Evolutionary conservation across 805 yeast species (phyloP), one percentile per base, ranked within the genome.

Genomic region (Scheffersomyces lignosus): DNA sequence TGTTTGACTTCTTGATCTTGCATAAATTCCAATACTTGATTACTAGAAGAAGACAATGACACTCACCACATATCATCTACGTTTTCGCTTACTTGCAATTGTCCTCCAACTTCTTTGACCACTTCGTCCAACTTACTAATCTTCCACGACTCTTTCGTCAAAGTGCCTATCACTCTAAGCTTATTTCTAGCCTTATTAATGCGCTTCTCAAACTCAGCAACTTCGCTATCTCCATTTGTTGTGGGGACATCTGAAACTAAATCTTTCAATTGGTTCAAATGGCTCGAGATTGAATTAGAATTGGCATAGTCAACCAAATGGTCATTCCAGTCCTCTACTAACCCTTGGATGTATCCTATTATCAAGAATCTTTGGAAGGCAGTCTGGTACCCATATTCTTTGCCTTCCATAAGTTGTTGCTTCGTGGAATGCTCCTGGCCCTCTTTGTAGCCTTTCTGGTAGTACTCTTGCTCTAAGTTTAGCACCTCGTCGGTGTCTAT

Each of bases 351-450:
- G 38, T 85, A 81, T 0, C 97, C 97, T 1, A 89, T 54, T 0
- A 86, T 54, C 2, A 87, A 47, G 49, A 77, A 82, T 40, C 86
- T 62, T 57, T 84, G 93, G 49, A 79, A 83, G 0, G 87, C 88
- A 0, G 85, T 81, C 53, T 84, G 93, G 29, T 80, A 71, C 0
- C 98, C 98, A 47, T 80, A 81, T 52, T 87, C 88, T 52, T 82
- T 83, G 1, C 96, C 97, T 54, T 89, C 96, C 2, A 69, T 45
- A 34, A 62, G 70, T 32, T 88, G 89, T 29, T 79, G 75, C 32
- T 56, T 58, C 1, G 78, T 63, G 0, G 88, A 84, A 34, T 76
- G 83, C 4, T 64, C 59, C 27, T 73, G 73, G 1, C 96, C 98
- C 43, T 87, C 93, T 33, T 62, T 49, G 53, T 61, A 84, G 1